Evolutionary conservation across 1,284 basidiomycete genomes (phyloP), one percentile per base, ranked within the genome.

Genomic region (Xerocomus amazonicus): DNA sequence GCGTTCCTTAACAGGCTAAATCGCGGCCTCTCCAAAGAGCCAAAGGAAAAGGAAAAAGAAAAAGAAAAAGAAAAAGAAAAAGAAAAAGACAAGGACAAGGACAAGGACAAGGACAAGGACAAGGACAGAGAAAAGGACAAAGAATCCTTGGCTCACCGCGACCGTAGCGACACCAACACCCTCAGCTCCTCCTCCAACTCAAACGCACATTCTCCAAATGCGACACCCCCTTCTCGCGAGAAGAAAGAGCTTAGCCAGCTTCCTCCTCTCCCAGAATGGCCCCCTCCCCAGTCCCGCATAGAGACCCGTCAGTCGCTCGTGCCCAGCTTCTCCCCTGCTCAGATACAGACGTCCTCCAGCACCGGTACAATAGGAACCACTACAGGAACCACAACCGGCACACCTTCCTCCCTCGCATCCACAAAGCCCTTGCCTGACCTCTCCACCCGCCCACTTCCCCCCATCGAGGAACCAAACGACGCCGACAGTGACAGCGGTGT

Each of bases 1-100:
- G 87, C 86, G 45, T 84, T 89, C 59, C 78, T 90, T 67, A 77
- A 79, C 64, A 80, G 86, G 60, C 74, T 89, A 57, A 86, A 88
- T 68, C 72, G 85, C 55, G 81, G 82, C 55, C 75, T 79, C 53
- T 71, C 78, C 58, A 85, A 84, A 66, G 81, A 84, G 19, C 49
- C 53, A 60, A 84, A 76, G 70, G 80, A 84, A 56, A 75, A 73
- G 56, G 74, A 77, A 57, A 59, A 46, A 54, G 63, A 60, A 55
- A 83, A 74, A 68, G 80, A 84, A 55, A 74, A 71, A 53, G 73
- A 74, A 48, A 55, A n/a, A 46, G 62, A 59, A n/a, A 59, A 54
- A 46, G 58, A 58, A 16, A 58, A 52, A 45, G 63, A 68, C 56
- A 65, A 60, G 52, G 63, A 69, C 58, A 65, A 61, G 51, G 56